These are phyloP conservation scores for Wickerhamiella qilinensis DNA, from an alignment of 805 yeast species.

Conservation along the genomic window DNA sequence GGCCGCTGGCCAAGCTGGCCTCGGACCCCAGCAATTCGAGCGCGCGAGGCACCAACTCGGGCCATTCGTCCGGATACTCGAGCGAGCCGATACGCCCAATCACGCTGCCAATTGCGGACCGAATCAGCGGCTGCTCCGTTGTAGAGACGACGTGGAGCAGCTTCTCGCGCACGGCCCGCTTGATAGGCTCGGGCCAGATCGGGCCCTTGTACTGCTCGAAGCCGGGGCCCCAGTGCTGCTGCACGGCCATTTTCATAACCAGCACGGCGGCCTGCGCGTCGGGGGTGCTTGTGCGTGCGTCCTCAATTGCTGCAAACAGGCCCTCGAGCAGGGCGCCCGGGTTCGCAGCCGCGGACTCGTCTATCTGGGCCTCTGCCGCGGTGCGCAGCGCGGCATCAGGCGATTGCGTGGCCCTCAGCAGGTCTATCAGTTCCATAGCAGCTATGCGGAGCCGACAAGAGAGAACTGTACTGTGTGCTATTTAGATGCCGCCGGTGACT, in stretches of 20 bases:
- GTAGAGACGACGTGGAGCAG: conserved; percentile 33
- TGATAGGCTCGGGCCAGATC: conserved; percentile 38
- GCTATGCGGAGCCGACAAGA: too few species aligned
- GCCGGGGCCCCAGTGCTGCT: conserved; percentile 69
- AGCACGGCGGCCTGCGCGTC: conserved; percentile 42
- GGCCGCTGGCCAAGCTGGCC: conserved; percentile 31
- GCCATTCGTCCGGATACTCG: conserved; percentile 97
- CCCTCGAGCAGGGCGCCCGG: conserved; percentile 9
- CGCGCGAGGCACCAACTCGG: conserved; percentile 29
- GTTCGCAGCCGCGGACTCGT: neutral
- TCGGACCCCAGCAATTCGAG: conserved; percentile 21
- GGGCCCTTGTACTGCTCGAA: conserved; percentile 61
- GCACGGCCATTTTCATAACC: conserved; percentile 50
- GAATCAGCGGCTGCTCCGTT: conserved; percentile 35
- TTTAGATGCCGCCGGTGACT: too few species aligned
- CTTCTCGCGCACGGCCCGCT: conserved; percentile 32
- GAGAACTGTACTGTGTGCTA: too few species aligned
- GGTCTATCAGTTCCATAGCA: neutral
- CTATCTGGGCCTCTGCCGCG: conserved; percentile 2
- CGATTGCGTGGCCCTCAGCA: neutral
- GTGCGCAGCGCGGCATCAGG: neutral
- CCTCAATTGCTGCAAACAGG: conserved; percentile 6
- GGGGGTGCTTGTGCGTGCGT: neutral
- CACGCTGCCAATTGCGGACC: conserved; percentile 53
- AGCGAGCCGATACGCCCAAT: conserved; percentile 73